Evolutionary conservation across 129 eudicot species (phyloP).

Genomic region (Lactuca sativa): DNA sequence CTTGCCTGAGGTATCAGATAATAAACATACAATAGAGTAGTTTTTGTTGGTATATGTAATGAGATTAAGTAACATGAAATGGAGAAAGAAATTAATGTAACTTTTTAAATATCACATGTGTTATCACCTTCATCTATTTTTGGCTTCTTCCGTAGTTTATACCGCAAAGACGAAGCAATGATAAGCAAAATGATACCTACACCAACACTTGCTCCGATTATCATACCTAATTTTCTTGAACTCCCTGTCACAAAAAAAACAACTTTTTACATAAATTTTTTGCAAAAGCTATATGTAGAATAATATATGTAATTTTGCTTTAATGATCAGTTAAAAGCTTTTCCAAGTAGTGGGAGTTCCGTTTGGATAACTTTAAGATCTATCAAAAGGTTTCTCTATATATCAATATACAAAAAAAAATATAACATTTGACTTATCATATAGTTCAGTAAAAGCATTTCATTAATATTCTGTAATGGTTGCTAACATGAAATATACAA

Average conservation of each 20-base stretch:
- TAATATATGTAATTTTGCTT: neutral
- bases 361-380: neutral
- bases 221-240: slow-evolving; percentile 42
- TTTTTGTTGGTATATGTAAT: neutral
- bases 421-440: neutral
- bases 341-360: neutral
- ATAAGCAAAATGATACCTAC: slow-evolving; percentile 39
- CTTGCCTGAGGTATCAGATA: slow-evolving; percentile 39
- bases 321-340: neutral
- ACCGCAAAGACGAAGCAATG: slow-evolving; percentile 39
- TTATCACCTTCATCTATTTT: slow-evolving; percentile 40
- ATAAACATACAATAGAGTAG: neutral
- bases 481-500: neutral
- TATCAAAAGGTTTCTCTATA: neutral
- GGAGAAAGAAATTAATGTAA: neutral
- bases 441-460: too few relatives aligned
- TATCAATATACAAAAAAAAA: neutral
- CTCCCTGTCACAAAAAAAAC: slow-evolving; percentile 35
- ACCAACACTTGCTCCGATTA: slow-evolving; percentile 57
- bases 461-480: neutral
- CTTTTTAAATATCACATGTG: neutral
- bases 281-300: neutral
- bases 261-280: neutral
- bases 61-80: slow-evolving; percentile 9
- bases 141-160: slow-evolving; percentile 33